These are phyloP conservation scores for Populus alba DNA, from an alignment of 345 rosid species.

Conservation along the genomic window DNA sequence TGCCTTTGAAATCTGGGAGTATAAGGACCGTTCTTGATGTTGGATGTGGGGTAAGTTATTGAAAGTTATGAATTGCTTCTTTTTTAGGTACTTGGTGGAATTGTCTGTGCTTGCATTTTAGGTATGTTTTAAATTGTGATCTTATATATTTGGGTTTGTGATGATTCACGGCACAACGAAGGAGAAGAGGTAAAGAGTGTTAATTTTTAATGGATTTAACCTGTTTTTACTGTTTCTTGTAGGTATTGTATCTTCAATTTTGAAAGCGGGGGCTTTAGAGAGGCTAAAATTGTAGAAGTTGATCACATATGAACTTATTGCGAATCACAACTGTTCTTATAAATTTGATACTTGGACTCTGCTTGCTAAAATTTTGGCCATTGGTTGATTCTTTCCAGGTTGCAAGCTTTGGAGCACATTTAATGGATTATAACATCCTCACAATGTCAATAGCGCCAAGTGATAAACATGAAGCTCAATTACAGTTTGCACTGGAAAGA, in stretches of 20 bases:
- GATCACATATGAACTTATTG: not conserved
- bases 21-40: conserved; percentile 62
- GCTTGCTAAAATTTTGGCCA: not conserved
- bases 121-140: not conserved
- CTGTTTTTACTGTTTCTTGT: not conserved
- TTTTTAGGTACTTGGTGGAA: not conserved
- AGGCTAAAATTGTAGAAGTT: not conserved
- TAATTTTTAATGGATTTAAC: not conserved
- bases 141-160: not conserved
- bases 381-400: conserved; percentile 40
- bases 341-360: not conserved
- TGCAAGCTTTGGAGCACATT: conserved; percentile 69
- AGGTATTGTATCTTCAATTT: not conserved
- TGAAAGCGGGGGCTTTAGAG: not conserved
- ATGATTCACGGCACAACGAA: not conserved
- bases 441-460: conserved; percentile 79
- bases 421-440: conserved; percentile 49
- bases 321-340: not conserved
- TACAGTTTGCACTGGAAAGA: conserved; percentile 69
- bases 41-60: conserved; percentile 63
- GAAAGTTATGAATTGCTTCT: not conserved
- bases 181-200: not conserved
- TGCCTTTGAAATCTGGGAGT: conserved; percentile 55
- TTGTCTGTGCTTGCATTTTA: not conserved
- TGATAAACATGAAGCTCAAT: conserved; percentile 75